A percentile compares a stretch with the other conserved stretches of the same genome.
phyloP scores from a whole-genome alignment of 192 early-diverging fungal species.

The Rhizoclosmatium globosum region DNA sequence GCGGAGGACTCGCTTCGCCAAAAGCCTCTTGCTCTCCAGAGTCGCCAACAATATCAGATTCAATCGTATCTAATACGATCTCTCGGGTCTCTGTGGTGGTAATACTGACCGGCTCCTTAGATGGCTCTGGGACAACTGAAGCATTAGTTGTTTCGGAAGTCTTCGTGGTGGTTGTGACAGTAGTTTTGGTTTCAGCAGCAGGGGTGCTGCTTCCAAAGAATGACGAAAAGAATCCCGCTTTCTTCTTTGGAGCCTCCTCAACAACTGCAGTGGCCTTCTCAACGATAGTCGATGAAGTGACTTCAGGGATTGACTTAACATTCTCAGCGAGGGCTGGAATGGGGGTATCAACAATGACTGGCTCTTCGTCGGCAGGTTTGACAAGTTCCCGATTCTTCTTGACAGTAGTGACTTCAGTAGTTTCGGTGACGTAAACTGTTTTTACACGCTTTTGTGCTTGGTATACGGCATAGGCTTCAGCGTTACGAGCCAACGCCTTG shows the following conservation, averaged over 20 bases:
- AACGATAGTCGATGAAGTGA: background rate
- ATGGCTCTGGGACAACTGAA: no score
- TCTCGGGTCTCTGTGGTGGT: no score
- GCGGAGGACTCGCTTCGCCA: no score
- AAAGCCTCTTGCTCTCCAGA: no score
- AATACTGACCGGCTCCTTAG: no score
- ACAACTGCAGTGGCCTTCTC: background rate
- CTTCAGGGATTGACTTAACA: background rate
- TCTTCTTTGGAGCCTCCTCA: background rate
- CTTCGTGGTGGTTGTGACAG: no score
- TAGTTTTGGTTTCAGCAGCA: no score
- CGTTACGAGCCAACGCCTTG: background rate
- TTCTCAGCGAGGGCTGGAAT: background rate
- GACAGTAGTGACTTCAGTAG: slow-evolving; percentile 20
- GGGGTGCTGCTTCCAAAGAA: no score
- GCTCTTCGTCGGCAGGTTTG: background rate
- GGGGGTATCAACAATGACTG: background rate
- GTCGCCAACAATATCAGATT: no score
- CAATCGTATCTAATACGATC: no score
- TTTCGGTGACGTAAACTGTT: slow-evolving; percentile 26
- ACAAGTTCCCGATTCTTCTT: slow-evolving; percentile 18
- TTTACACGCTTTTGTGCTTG: background rate
- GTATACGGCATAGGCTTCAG: background rate
- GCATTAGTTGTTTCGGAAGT: no score
- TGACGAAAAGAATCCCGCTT: no score